Percentiles rank a stretch among this genome's conserved stretches.
phyloP scores from a whole-genome alignment of 257 asterid genomes.

The Knoxia roxburghii region DNA sequence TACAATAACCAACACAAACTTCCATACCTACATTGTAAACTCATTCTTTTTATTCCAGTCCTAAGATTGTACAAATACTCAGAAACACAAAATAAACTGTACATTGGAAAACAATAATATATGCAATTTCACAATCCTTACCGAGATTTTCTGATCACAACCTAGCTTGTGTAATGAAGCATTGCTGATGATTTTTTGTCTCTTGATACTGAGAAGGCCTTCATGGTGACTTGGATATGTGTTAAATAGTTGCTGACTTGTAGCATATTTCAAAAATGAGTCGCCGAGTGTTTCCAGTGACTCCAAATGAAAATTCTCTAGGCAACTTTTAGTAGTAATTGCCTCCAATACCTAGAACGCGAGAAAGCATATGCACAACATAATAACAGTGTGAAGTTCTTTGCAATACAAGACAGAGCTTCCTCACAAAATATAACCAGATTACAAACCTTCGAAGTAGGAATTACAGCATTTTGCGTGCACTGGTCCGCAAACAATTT shows the following conservation, averaged over 20 bases:
- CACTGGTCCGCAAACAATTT: constrained; percentile 39
- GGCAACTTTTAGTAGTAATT: constrained; percentile 70
- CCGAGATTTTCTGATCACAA: constrained; percentile 58
- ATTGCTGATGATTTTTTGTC: constrained; percentile 43
- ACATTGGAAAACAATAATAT: neutral
- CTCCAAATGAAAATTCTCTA: constrained; percentile 63
- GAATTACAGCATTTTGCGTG: constrained; percentile 40
- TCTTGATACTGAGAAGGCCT: constrained; percentile 56
- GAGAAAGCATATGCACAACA: constrained; percentile 13
- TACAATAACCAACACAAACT: too few species aligned
- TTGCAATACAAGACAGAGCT: neutral
- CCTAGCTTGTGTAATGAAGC: constrained; percentile 68
- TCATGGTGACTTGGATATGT: constrained; percentile 54
- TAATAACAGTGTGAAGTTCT: neutral
- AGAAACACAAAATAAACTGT: neutral
- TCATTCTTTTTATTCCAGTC: neutral
- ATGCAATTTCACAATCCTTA: constrained; percentile 26
- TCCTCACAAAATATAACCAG: neutral
- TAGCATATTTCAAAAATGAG: constrained; percentile 73
- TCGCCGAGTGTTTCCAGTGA: constrained; percentile 90
- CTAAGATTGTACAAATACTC: neutral
- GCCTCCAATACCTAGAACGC: constrained; percentile 71
- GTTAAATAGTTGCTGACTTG: constrained; percentile 58
- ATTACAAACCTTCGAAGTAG: constrained; percentile 40
- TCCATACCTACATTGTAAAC: neutral